Percentiles rank a stretch among this genome's conserved stretches.
Conservation (phyloP, 306 rosid genomes). For the Fragaria ananassa region DNA sequence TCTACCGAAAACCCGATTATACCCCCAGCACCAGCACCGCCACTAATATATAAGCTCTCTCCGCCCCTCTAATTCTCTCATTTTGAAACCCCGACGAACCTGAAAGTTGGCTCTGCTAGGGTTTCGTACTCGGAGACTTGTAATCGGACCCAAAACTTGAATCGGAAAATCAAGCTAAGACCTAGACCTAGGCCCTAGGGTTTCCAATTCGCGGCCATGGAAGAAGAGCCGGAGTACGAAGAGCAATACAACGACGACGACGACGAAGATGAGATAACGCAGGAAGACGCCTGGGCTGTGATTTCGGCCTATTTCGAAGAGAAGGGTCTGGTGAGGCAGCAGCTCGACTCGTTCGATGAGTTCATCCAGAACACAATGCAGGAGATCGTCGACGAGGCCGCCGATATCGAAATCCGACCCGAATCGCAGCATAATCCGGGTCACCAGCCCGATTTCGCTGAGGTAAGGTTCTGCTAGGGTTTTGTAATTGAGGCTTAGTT, state of each 20-base stretch:
- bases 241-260: conserved; percentile 67
- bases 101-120: neutral
- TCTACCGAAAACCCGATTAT: neutral
- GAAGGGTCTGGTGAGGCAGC: conserved; percentile 89
- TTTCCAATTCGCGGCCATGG: conserved; percentile 35
- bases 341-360: conserved; percentile 93
- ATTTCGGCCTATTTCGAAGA: conserved; percentile 96
- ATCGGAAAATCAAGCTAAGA: neutral
- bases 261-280: conserved; percentile 81
- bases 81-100: neutral
- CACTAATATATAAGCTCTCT: neutral
- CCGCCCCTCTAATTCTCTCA: neutral
- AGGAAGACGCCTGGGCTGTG: conserved; percentile 98
- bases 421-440: conserved; percentile 97
- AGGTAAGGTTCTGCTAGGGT: conserved; percentile 34
- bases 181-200: neutral
- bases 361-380: conserved; percentile 97
- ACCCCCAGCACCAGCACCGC: neutral
- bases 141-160: neutral
- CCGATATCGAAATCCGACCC: conserved; percentile 93
- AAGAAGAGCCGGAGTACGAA: conserved; percentile 77
- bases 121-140: neutral
- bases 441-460: conserved; percentile 80
- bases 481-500: neutral
- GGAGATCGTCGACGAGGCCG: conserved; percentile 91